Evolutionary conservation across 164 flowering plant species (phyloP), one percentile per base, ranked within the genome.

Genomic region (Aristolochia contorta): DNA sequence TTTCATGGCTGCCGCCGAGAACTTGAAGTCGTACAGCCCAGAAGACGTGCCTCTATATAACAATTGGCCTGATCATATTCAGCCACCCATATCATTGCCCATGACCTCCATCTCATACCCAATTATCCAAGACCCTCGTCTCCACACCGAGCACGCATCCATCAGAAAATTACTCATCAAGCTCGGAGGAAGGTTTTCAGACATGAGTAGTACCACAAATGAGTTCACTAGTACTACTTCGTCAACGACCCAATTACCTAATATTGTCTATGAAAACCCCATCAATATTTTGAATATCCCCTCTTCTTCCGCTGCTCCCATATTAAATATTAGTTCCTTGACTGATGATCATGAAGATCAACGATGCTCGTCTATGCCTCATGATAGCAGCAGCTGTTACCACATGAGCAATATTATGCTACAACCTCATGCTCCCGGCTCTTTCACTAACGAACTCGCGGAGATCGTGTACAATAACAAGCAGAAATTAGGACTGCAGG

Each of bases 171-270:
- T 86, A 54, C 62, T 82, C 41, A 68, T 84, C 49, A 80, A 82
- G 62, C 74, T 80, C 16, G 89, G 85, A 45, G 89, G 87, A 53
- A 78, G 74, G 64, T 81, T 81, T 57, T 68, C 79, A 13, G 66
- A 75, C 48, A 62, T 45, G 67, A 58, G 30, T 69, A 53, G 21
- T 58, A 54, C 13, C 41, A 52, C 54, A 41, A 48, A 27, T 27
- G 3, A 27, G 30, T 27, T 27, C 30, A 27, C 3, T 27, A 27
- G 3, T 27, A 27, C 30, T 27, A 54, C 57, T 71, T 22, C 75
- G 9, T 54, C 75, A n/a, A n/a, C n/a, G 19, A 22, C 60, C 18
- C 69, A 67, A 48, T 2, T 27, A 27, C 62, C 65, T 23, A 65
- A n/a, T n/a, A n/a, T n/a, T n/a, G n/a, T 67, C 33, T 71, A 50